Percentiles rank a stretch among this genome's conserved stretches.
Evolutionary conservation across 768 basidiomycete genomes (phyloP).

Genomic region (Mycena alexandri): DNA sequence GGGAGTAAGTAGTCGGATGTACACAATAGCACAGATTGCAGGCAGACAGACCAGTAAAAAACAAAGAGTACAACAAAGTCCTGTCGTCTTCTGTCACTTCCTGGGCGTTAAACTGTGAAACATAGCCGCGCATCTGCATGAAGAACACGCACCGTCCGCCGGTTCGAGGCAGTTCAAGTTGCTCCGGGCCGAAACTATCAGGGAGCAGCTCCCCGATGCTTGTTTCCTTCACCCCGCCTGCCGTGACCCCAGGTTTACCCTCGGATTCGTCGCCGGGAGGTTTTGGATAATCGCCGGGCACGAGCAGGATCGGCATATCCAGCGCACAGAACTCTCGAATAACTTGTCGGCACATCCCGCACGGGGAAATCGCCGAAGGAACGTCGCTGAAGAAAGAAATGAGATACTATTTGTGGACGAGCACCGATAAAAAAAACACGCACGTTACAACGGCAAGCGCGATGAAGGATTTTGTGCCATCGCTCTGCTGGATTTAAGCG

Average conservation of each 20-base stretch:
- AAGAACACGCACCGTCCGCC: constrained; percentile 24
- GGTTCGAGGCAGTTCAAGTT: constrained; percentile 67
- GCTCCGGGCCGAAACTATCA: constrained; percentile 89
- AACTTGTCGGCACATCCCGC: constrained; percentile 92
- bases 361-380: constrained; percentile 77
- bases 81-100: constrained; percentile 11
- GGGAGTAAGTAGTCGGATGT: constrained; percentile 1
- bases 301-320: constrained; percentile 78
- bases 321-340: constrained; percentile 87
- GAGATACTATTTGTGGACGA: neutral
- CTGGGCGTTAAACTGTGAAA: constrained; percentile 12
- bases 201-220: constrained; percentile 84
- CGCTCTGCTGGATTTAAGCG: constrained; percentile 67
- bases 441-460: constrained; percentile 88
- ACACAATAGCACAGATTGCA: constrained; percentile 12
- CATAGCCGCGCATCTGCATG: constrained; percentile 2
- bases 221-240: constrained; percentile 70
- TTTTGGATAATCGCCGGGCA: constrained; percentile 73
- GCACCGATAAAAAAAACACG: constrained; percentile 40
- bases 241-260: constrained; percentile 54
- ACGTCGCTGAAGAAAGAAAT: constrained; percentile 69
- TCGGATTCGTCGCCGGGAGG: constrained; percentile 48
- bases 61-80: neutral
- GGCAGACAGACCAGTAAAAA: neutral
- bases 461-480: constrained; percentile 76